Evolutionary conservation across 345 rosid species (phyloP), one percentile per base, ranked within the genome.

Genomic region (Aquilaria yunnanensis): DNA sequence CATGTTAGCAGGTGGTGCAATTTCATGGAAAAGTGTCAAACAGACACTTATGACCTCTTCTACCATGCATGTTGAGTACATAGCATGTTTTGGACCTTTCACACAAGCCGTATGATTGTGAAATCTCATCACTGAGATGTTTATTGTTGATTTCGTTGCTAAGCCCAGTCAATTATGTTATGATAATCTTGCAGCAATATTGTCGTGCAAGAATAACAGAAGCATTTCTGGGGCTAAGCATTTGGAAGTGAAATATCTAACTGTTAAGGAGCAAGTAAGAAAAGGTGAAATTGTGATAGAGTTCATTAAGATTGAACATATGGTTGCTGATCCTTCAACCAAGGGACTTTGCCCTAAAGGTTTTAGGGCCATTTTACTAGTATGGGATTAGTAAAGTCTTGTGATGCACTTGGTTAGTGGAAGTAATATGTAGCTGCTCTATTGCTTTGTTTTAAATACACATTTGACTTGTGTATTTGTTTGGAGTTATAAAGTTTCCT

Each of bases 11-110:
- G 16, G 57, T 14, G 57, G 66, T 14, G 57, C 41, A 7, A 12
- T 62, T 49, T 62, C 6, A 4, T 62, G 57, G 56, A 62, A 49
- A 48, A 62, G 66, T 62, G 66, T 49, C 45, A 62, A 62, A 29
- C 66, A 62, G 5, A 51, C 2, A 49, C 57, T 62, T 23, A 9
- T 33, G 10, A 34, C 57, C 13, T 62, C 1, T 51, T 62, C 66
- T 23, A 49, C 66, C 14, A 62, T 62, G 66, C 14, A 5, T 7
- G 66, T 6, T 3, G 66, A 62, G 45, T 62, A 14, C 49, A 41
- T 62, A 14, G 41, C 46, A 7, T 62, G 41, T 11, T 62, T 11
- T 32, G 56, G 46, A 14, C 57, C 66, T 14, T 10, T 1, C 9
- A 49, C 32, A 13, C 45, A 62, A 5, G 57, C 4, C 30, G 33